Evolutionary conservation across 2,329 filamentous ascomycete genomes (phyloP), one percentile per base, ranked within the genome.

Genomic region (Chrysosporium queenslandicum): DNA sequence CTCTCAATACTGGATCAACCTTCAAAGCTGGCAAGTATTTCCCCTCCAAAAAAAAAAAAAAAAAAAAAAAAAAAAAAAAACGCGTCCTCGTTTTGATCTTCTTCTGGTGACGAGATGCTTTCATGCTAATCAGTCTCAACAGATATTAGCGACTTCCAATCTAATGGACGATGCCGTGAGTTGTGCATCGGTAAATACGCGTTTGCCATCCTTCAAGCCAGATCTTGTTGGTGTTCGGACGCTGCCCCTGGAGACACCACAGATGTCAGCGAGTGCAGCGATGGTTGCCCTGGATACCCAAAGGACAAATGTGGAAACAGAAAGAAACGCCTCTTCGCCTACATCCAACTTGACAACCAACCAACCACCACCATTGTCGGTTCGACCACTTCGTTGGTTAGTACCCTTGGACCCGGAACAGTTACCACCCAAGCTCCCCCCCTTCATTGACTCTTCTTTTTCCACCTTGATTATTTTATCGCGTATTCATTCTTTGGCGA

Each of bases 141-240:
- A 74, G 73, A 68, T 23, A 51, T 58, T 39, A 61, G 64, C 55
- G 64, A 60, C 23, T 75, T 64, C 55, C 72, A 75, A 57, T 75
- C 73, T 7, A 72, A 73, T 55, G 74, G 74, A 52, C 60, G 61
- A 4, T 76, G 74, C 56, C 46, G 62, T 39, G 47, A 55, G 0
- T 66, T 64, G 30, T 76, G 74, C 58, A 58, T 60, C 36, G 58
- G 58, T 20, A 60, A 65, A 29, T 76, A 72, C 58, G 72, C 72
- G 2, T 71, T 74, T 53, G 73, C 67, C 12, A 64, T 76, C 34
- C 52, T 75, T 8, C 71, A 72, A 57, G 69, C 63, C n/a, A 66
- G 70, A 50, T 61, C 63, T 16, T 76, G 74, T 60, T 76, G 74
- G 73, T 76, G 74, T 59, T 71, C 73, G 7, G 70, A 76, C 54